A percentile compares a stretch with the other conserved stretches of the same genome.
These are phyloP conservation scores for Syzygium syzygioides DNA, from an alignment of 441 rosid genomes.

Conservation along the genomic window DNA sequence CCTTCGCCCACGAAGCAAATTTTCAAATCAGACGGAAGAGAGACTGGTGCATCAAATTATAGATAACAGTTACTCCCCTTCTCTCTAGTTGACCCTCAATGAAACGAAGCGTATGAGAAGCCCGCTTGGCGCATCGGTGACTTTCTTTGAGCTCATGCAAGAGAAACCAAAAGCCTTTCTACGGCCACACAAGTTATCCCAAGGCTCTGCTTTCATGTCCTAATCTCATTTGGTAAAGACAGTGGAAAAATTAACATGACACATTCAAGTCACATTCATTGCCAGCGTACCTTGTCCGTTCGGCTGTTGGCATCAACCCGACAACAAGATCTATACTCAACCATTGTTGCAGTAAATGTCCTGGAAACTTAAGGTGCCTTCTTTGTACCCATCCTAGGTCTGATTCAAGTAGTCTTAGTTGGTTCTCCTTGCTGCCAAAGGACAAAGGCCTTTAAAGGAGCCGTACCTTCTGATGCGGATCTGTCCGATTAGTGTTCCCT, in stretches of 20 bases:
- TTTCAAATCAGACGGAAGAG: not conserved
- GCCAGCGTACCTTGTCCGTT: not conserved
- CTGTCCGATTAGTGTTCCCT: not conserved
- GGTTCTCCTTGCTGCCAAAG: not conserved
- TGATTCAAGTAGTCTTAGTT: not conserved
- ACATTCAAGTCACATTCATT: not conserved
- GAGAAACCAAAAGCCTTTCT: not conserved
- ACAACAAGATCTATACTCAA: not conserved
- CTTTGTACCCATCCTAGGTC: not conserved
- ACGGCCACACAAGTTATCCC: not conserved
- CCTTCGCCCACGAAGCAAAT: not conserved
- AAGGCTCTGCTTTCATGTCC: not conserved
- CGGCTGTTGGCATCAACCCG: not conserved
- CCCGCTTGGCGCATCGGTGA: not conserved
- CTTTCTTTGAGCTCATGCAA: not conserved
- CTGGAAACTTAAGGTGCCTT: not conserved
- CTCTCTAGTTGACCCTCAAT: not conserved
- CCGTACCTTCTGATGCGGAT: not conserved
- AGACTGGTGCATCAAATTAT: not conserved
- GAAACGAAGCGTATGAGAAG: not conserved
- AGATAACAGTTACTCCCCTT: not conserved
- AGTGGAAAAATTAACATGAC: not conserved
- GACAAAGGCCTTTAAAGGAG: not conserved
- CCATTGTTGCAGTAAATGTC: not conserved
- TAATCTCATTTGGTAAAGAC: not conserved